phyloP scores from a whole-genome alignment of 208 protist genomes.

The Novymonas esmeraldas region DNA sequence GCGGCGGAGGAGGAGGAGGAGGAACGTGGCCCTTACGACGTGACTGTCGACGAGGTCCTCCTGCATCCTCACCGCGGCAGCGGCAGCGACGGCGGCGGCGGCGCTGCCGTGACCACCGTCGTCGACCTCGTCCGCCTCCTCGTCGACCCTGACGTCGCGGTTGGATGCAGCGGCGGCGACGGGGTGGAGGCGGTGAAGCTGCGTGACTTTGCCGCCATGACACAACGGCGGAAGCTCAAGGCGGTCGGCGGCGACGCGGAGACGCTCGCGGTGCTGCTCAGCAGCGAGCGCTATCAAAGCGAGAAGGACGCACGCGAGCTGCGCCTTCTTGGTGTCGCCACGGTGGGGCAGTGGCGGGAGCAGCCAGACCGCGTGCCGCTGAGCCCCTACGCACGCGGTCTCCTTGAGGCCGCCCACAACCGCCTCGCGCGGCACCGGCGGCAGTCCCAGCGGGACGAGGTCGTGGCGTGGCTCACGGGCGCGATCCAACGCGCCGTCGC shows the following conservation, averaged over 20 bases:
- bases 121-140: slow-evolving; percentile 62
- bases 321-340: slow-evolving; percentile 66
- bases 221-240: slow-evolving; percentile 53
- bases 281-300: slow-evolving; percentile 66
- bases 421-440: slow-evolving; percentile 20
- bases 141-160: slow-evolving; percentile 48
- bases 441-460: slow-evolving; percentile 57
- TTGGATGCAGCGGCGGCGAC: slow-evolving; percentile 27
- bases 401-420: slow-evolving; percentile 64
- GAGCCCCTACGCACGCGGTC: slow-evolving; percentile 64
- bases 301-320: slow-evolving; percentile 67
- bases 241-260: slow-evolving; percentile 57
- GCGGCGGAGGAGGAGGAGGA: not conserved
- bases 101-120: slow-evolving; percentile 28
- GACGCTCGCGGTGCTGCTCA: slow-evolving; percentile 56
- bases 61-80: not conserved
- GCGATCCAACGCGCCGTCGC: slow-evolving; percentile 79
- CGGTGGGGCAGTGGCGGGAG: slow-evolving; percentile 75
- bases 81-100: not conserved
- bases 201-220: slow-evolving; percentile 74
- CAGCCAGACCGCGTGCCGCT: slow-evolving; percentile 66
- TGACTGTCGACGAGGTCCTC: slow-evolving; percentile 33
- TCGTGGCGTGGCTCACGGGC: slow-evolving; percentile 80
- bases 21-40: slow-evolving; percentile 16
- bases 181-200: slow-evolving; percentile 71